phyloP scores from a whole-genome alignment of 2,329 filamentous ascomycete genomes.

The Claviceps paspali region DNA sequence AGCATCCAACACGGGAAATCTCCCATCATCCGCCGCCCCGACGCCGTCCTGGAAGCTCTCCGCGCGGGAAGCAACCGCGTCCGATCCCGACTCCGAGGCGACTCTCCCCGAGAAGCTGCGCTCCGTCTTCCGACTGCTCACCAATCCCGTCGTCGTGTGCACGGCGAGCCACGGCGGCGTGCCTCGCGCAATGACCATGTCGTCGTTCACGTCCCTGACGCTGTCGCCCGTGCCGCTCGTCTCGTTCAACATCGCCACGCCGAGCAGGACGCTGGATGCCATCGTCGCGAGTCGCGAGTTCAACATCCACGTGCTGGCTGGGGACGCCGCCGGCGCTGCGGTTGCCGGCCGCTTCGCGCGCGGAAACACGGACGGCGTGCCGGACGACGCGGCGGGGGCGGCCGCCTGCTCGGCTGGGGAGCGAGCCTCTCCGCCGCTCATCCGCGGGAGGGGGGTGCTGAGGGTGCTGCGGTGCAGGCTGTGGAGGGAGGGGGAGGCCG shows the following conservation, averaged over 20 bases:
- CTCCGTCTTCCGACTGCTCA: slow-evolving; percentile 36
- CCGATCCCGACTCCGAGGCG: slow-evolving; percentile 17
- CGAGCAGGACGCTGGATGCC: slow-evolving; percentile 39
- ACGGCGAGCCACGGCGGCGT: slow-evolving; percentile 25
- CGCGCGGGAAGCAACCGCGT: slow-evolving; percentile 18
- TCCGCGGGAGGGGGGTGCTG: slow-evolving; percentile 36
- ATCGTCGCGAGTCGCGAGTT: slow-evolving; percentile 29
- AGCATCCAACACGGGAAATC: background rate
- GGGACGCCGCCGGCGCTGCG: slow-evolving; percentile 29
- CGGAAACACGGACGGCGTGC: slow-evolving; percentile 28
- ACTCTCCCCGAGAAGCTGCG: slow-evolving; percentile 32
- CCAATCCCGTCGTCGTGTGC: slow-evolving; percentile 40
- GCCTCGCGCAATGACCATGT: slow-evolving; percentile 41
- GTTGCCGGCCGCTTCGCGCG: slow-evolving; percentile 37
- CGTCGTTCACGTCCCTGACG: slow-evolving; percentile 41
- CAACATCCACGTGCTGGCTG: slow-evolving; percentile 39
- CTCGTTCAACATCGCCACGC: slow-evolving; percentile 41
- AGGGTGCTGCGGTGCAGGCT: slow-evolving; percentile 30
- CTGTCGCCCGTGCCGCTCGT: slow-evolving; percentile 35
- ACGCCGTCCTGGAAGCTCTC: slow-evolving; percentile 15
- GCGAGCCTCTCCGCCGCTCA: slow-evolving; percentile 21
- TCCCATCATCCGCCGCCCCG: slow-evolving; percentile 8
- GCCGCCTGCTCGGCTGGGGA: slow-evolving; percentile 7
- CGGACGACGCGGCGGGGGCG: slow-evolving; percentile 12
- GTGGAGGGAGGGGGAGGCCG: slow-evolving; percentile 21